Conservation (phyloP, 768 basidiomycete species). For the Rhodotorula kratochvilovae region DNA sequence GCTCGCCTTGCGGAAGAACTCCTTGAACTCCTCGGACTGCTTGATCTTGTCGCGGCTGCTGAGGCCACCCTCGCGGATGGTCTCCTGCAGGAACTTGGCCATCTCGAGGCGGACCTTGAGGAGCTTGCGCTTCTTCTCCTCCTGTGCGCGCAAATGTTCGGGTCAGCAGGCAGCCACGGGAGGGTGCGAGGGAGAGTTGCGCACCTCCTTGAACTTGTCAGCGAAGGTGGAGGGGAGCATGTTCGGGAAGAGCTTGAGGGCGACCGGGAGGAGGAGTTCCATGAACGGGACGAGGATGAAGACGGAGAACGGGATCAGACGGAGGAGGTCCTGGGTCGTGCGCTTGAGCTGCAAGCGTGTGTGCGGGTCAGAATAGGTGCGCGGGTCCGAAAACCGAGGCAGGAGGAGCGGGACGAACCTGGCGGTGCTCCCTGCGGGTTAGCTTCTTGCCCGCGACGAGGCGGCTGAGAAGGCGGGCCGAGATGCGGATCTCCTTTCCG, state of each 20-base stretch:
- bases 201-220: constrained; percentile 87
- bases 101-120: constrained; percentile 91
- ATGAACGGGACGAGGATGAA: constrained; percentile 97
- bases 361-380: not conserved
- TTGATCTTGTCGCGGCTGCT: constrained; percentile 84
- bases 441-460: constrained; percentile 83
- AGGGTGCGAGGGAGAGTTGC: constrained; percentile 39
- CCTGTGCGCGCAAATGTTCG: constrained; percentile 53
- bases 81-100: constrained; percentile 99
- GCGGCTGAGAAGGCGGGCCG: constrained; percentile 79
- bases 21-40: constrained; percentile 92
- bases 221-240: constrained; percentile 99
- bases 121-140: constrained; percentile 94
- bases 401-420: constrained; percentile 54
- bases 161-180: not conserved
- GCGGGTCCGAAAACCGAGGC: not conserved
- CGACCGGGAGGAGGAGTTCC: constrained; percentile 92
- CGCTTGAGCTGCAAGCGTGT: constrained; percentile 65
- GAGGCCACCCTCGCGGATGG: constrained; percentile 85
- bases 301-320: constrained; percentile 89
- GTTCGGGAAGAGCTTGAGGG: constrained; percentile 93
- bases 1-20: constrained; percentile 92
- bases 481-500: constrained; percentile 89
- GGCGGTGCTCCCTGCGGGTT: constrained; percentile 87
- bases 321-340: constrained; percentile 85